Base-by-base conservation (phyloP, 305 asterid genomes). In the Fraxinus albicans region DNA sequence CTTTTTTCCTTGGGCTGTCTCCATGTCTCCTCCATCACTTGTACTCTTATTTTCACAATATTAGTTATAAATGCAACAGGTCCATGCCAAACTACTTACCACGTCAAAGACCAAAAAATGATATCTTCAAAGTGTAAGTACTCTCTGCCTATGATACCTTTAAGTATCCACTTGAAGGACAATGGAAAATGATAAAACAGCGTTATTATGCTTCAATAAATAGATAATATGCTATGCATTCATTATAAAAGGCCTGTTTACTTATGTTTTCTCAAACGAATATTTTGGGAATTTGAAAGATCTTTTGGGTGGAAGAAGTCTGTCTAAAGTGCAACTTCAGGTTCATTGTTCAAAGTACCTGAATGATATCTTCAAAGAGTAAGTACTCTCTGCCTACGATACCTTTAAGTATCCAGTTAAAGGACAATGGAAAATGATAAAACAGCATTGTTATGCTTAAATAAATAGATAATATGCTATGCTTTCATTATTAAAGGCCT, bases 381-480 rank as follows among this genome's bases (percentile, higher is more conserved):
- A 70, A 29, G 23, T 70, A 70, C 21, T 70, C 35, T 69, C 76
- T 13, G 38, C 38, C 76, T 4, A 27, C 1, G 23, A 17, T 5
- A 70, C 23, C 42, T 69, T 70, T 15, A 31, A 70, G 21, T 31
- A 69, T 31, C 17, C 36, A 70, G 42, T 29, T 31, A 15, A 70
- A 31, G 40, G 40, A 70, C 10, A 70, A 31, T 13, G 76, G 21
- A 38, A 31, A 70, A 29, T 31, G 38, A 70, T 29, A 70, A 70
- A 47, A 63, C 70, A 42, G 42, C 17, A 5, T 38, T 73, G n/a
- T 8, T 36, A 72, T 79, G 75, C 78, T 77, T 67, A 78, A 80
- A 80, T 58, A 58, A 53, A 47, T 27, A 79, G 76, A 44, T 76
- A 72, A 79, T 29, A 31, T 70, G 42, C n/a, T 70, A 70, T 70